Percentiles rank a stretch among this genome's conserved stretches.
phyloP scores from a whole-genome alignment of 2,329 filamentous ascomycete genomes.

The Remersonia thermophila region DNA sequence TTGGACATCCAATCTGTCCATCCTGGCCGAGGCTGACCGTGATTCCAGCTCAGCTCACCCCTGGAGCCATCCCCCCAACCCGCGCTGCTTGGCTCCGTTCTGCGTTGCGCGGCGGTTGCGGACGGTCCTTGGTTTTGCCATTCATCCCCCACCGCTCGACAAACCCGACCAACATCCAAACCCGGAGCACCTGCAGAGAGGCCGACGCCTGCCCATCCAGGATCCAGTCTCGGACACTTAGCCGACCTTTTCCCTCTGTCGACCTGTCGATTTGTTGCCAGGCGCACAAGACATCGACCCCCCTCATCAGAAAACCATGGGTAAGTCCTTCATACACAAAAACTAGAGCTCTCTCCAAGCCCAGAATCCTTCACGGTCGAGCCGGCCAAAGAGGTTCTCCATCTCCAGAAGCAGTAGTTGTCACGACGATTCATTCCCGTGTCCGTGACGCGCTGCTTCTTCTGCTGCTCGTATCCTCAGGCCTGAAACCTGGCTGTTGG shows the following conservation, averaged over 20 bases:
- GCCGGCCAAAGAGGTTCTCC: conserved; percentile 10
- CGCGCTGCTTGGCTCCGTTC: too few species aligned
- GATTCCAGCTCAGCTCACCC: too few species aligned
- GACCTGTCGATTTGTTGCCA: conserved; percentile 19
- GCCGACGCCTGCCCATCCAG: conserved; percentile 11
- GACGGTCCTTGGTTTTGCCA: conserved; percentile 14
- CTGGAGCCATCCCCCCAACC: too few species aligned
- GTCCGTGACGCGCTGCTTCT: conserved; percentile 1
- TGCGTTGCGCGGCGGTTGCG: conserved; percentile 12
- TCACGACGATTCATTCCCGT: neutral
- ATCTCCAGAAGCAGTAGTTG: conserved; percentile 1
- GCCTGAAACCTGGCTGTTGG: too few species aligned
- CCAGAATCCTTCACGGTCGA: too few species aligned
- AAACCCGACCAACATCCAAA: conserved; percentile 7
- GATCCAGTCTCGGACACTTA: conserved; percentile 16
- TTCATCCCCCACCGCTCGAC: conserved; percentile 10
- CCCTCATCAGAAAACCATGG: conserved; percentile 12
- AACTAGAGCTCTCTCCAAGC: too few species aligned
- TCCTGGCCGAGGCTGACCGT: too few species aligned
- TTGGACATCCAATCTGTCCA: too few species aligned
- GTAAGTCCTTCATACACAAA: too few species aligned
- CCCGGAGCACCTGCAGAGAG: conserved; percentile 12
- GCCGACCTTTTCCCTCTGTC: too few species aligned
- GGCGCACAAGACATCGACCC: conserved; percentile 12
- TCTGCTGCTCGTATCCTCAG: conserved; percentile 1